Conservation (phyloP, 1,139 yeast genomes). For the Maudiozyma humilis region DNA sequence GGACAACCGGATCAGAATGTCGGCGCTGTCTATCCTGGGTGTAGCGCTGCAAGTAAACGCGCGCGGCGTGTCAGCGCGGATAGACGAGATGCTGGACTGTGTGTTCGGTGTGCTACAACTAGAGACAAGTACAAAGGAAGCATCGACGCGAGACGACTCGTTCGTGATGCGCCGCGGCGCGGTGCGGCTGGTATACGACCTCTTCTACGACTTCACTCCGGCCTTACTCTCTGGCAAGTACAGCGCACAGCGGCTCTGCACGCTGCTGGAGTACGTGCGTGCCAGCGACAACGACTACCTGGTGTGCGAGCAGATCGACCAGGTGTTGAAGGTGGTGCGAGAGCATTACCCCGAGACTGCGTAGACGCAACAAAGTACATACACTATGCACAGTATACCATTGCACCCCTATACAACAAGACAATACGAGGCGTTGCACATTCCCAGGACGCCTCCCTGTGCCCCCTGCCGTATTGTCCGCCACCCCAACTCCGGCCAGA, state of each 20-base stretch:
- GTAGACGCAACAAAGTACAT: no score
- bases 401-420: no score
- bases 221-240: constrained; percentile 43
- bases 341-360: background rate
- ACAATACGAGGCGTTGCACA: no score
- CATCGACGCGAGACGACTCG: constrained; percentile 33
- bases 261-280: constrained; percentile 38
- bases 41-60: constrained; percentile 54
- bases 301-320: constrained; percentile 48
- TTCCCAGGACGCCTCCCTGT: no score
- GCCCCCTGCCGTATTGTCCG: no score
- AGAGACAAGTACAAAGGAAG: constrained; percentile 36
- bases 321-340: constrained; percentile 1
- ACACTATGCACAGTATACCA: no score
- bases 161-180: constrained; percentile 65
- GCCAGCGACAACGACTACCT: constrained; percentile 49
- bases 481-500: no score
- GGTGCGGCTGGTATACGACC: constrained; percentile 57
- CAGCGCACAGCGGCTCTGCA: constrained; percentile 35
- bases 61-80: constrained; percentile 39
- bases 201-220: constrained; percentile 40
- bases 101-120: constrained; percentile 62
- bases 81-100: constrained; percentile 61
- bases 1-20: constrained; percentile 67
- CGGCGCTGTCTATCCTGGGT: constrained; percentile 78